Percentiles rank a stretch among this genome's conserved stretches.
These are phyloP conservation scores for Populus nigra DNA, from an alignment of 345 rosid species.

Conservation along the genomic window DNA sequence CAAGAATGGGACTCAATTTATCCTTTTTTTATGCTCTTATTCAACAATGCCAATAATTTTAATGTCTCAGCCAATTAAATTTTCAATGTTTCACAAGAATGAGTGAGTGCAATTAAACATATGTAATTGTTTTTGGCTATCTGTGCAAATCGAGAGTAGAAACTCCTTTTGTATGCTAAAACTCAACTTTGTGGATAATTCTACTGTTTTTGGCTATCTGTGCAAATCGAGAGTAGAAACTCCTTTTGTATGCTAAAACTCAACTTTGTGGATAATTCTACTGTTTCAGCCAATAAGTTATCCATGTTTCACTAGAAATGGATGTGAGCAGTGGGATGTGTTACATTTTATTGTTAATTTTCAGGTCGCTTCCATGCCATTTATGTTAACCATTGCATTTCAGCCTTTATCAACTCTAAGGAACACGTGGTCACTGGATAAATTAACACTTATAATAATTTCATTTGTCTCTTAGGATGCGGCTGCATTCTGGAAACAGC, in stretches of 20 bases:
- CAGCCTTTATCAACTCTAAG: neutral
- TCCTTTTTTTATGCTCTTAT: neutral
- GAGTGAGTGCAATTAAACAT: neutral
- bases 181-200: neutral
- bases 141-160: neutral
- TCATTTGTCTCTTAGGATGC: constrained; percentile 58
- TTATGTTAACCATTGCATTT: neutral
- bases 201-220: neutral
- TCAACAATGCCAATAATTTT: neutral
- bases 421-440: neutral
- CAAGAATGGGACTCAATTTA: neutral
- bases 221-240: neutral
- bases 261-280: neutral
- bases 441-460: neutral
- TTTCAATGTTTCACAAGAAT: neutral
- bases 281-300: neutral
- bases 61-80: neutral
- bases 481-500: constrained; percentile 82
- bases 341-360: neutral
- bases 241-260: neutral
- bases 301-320: neutral
- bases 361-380: neutral
- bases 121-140: neutral
- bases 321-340: neutral
- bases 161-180: neutral